Evolutionary conservation across 202 grass and related monocot genomes (phyloP).

Genomic region (Setaria viridis): DNA sequence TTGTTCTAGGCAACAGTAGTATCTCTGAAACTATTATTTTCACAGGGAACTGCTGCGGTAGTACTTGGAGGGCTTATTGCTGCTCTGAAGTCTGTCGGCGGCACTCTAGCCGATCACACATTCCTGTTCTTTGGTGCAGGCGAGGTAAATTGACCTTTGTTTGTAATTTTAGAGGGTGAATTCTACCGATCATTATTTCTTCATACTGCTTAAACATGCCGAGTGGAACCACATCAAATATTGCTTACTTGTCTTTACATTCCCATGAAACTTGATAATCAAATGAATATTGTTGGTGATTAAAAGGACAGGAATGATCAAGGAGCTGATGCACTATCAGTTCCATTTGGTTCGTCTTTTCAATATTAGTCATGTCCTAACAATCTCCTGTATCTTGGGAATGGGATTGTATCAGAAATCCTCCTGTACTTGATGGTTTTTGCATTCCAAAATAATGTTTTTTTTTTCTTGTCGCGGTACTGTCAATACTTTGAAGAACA

Average conservation of each 20-base stretch:
- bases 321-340: neutral
- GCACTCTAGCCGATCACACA: conserved; percentile 73
- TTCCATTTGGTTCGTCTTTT: conserved; percentile 27
- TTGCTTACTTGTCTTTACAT: conserved; percentile 1
- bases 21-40: conserved; percentile 27
- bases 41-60: conserved; percentile 88
- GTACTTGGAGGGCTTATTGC: conserved; percentile 86
- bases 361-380: neutral
- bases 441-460: neutral
- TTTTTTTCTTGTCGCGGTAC: neutral
- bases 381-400: neutral
- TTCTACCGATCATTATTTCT: conserved; percentile 16
- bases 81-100: conserved; percentile 70
- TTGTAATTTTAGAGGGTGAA: neutral
- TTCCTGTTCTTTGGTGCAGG: conserved; percentile 94
- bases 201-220: neutral
- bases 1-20: neutral
- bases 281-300: neutral
- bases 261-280: conserved; percentile 12
- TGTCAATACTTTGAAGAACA: neutral
- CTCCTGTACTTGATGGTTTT: neutral
- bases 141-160: conserved; percentile 61
- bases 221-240: neutral
- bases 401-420: neutral
- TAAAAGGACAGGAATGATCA: neutral